These are phyloP conservation scores for Laguncularia racemosa DNA, from an alignment of 345 rosid genomes.

Conservation along the genomic window DNA sequence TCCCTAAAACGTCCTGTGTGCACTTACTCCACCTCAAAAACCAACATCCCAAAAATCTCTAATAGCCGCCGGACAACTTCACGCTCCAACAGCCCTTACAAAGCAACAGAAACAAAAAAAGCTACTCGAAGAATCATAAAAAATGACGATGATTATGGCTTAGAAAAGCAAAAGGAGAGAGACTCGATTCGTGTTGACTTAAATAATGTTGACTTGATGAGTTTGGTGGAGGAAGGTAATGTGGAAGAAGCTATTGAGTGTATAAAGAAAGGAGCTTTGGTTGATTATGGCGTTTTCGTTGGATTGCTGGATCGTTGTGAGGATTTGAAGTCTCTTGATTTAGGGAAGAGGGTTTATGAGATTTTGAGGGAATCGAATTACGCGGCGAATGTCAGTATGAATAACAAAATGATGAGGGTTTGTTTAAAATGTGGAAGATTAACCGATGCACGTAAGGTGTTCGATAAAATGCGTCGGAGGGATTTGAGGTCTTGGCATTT, in stretches of 20 bases:
- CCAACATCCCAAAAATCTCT: conserved; percentile 14
- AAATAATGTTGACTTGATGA: conserved; percentile 21
- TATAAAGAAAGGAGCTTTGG: conserved; percentile 22
- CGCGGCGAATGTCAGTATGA: conserved; percentile 20
- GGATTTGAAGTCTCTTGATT: conserved; percentile 24
- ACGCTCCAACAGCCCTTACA: conserved; percentile 8
- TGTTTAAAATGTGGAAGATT: conserved; percentile 25
- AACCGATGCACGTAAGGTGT: conserved; percentile 39
- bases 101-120: conserved; percentile 2
- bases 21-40: conserved; percentile 18
- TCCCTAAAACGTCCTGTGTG: conserved; percentile 15
- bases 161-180: conserved; percentile 5
- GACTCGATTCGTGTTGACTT: conserved; percentile 13
- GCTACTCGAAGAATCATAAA: conserved; percentile 1
- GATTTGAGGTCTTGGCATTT: conserved; percentile 31
- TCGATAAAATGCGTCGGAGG: conserved; percentile 45
- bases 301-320: conserved; percentile 29
- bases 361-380: conserved; percentile 28
- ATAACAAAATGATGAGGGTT: conserved; percentile 24
- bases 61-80: conserved; percentile 17
- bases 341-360: conserved; percentile 29
- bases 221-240: conserved; percentile 39
- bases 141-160: neutral
- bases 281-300: conserved; percentile 26
- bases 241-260: conserved; percentile 29